These are phyloP conservation scores for Pythium dissotocum DNA, from an alignment of 352 stramenopile species.

Conservation along the genomic window DNA sequence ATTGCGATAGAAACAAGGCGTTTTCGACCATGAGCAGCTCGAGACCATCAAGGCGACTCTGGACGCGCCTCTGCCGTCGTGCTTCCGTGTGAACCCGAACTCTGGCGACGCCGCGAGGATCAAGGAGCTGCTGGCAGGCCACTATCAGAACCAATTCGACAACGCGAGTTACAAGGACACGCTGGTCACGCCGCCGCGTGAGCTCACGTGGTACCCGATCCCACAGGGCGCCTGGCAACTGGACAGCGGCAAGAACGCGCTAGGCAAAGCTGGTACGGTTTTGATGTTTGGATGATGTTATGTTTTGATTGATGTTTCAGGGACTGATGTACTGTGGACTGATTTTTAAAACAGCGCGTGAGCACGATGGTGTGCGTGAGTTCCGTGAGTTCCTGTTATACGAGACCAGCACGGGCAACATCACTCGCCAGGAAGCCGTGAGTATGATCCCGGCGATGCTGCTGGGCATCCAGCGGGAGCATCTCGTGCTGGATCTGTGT, in stretches of 20 bases:
- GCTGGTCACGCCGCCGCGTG: slow-evolving; percentile 37
- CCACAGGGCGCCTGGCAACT: slow-evolving; percentile 69
- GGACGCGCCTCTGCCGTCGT: slow-evolving; percentile 57
- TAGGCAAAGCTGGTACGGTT: slow-evolving; percentile 51
- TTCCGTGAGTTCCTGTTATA: slow-evolving; percentile 94
- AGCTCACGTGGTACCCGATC: slow-evolving; percentile 65
- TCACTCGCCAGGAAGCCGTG: slow-evolving; percentile 97
- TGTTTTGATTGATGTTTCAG: neutral
- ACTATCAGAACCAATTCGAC: slow-evolving; percentile 50
- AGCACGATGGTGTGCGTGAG: slow-evolving; percentile 61
- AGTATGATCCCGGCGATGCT: slow-evolving; percentile 98
- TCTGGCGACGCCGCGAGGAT: slow-evolving; percentile 35
- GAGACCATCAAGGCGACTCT: slow-evolving; percentile 49
- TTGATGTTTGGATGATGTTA: neutral
- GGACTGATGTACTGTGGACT: neutral
- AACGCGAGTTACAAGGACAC: slow-evolving; percentile 32
- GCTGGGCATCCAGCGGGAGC: slow-evolving; percentile 89
- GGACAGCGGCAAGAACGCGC: slow-evolving; percentile 62
- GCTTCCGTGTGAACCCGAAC: slow-evolving; percentile 72
- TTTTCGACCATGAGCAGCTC: slow-evolving; percentile 50
- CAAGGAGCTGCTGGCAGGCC: slow-evolving; percentile 42
- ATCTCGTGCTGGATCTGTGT: slow-evolving; percentile 77
- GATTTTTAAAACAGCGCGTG: slow-evolving; percentile 44
- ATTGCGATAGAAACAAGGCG: slow-evolving; percentile 49
- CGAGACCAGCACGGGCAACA: slow-evolving; percentile 87